A percentile compares a stretch with the other conserved stretches of the same genome.
Conservation (phyloP, 2,329 filamentous ascomycete species). For the Fonsecaea nubica region DNA sequence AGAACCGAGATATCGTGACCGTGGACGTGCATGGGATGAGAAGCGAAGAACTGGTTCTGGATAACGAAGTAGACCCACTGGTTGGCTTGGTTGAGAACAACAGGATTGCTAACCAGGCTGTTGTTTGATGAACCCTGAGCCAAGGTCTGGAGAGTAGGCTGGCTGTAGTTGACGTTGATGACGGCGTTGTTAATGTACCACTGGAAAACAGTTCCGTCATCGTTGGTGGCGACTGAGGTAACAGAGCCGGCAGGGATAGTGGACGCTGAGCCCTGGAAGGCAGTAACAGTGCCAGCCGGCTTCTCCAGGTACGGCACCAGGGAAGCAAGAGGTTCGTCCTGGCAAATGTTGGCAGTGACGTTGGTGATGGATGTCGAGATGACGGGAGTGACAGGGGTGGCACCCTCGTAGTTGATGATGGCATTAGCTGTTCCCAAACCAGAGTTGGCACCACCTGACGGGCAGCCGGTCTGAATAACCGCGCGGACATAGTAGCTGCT, state of each 20-base stretch:
- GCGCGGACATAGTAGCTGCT: constrained; percentile 38
- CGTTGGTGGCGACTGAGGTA: constrained; percentile 35
- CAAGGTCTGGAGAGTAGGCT: constrained; percentile 42
- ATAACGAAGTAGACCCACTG: constrained; percentile 40
- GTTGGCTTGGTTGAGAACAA: constrained; percentile 33
- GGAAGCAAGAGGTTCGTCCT: constrained; percentile 41
- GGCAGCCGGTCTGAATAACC: constrained; percentile 37
- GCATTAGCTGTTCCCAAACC: constrained; percentile 38
- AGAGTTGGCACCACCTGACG: constrained; percentile 35
- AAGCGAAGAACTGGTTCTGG: constrained; percentile 40
- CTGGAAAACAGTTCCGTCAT: constrained; percentile 42
- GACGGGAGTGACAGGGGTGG: constrained; percentile 34
- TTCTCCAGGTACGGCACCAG: constrained; percentile 41
- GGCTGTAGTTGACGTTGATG: constrained; percentile 44
- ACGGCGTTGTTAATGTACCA: constrained; percentile 47
- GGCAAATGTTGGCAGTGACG: constrained; percentile 38
- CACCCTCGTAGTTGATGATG: constrained; percentile 41
- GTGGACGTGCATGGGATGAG: constrained; percentile 73
- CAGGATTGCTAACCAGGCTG: constrained; percentile 32
- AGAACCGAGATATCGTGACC: constrained; percentile 71
- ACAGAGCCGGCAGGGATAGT: constrained; percentile 37
- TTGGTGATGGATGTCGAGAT: constrained; percentile 32
- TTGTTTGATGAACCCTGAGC: constrained; percentile 21
- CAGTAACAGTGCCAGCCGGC: constrained; percentile 36
- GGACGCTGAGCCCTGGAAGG: constrained; percentile 41